phyloP scores from a whole-genome alignment of 2,329 filamentous ascomycete species.

The Massarina eburnea region DNA sequence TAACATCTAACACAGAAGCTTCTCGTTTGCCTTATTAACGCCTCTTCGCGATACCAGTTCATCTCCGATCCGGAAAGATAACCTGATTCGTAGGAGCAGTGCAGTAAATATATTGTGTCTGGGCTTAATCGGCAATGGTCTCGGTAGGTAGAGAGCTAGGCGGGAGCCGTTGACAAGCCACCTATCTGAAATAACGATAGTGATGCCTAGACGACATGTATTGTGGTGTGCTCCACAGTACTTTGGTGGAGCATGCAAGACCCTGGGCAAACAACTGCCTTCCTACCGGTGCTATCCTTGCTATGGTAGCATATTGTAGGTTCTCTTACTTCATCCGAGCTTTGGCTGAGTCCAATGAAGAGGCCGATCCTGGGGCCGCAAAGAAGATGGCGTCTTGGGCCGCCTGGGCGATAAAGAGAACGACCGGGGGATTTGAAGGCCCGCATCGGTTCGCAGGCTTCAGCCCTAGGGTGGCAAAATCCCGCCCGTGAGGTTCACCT shows the following conservation, averaged over 20 bases:
- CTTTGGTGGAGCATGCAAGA: constrained; percentile 4
- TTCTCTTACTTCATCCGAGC: constrained; percentile 12
- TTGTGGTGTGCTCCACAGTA: constrained; percentile 6
- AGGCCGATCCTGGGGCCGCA: neutral
- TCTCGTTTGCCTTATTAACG: constrained; percentile 30
- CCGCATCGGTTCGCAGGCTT: constrained; percentile 8
- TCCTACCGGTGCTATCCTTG: constrained; percentile 9
- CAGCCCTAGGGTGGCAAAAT: constrained; percentile 19
- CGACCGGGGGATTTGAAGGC: constrained; percentile 3
- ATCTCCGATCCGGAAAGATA: constrained; percentile 8
- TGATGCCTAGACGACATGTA: constrained; percentile 19
- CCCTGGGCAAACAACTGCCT: constrained; percentile 5
- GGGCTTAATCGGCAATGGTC: constrained; percentile 15
- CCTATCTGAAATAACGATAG: constrained; percentile 9
- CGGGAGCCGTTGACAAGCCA: neutral
- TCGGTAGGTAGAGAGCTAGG: constrained; percentile 1
- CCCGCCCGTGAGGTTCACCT: constrained; percentile 5
- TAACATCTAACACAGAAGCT: constrained; percentile 11
- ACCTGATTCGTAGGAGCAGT: constrained; percentile 23
- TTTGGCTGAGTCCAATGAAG: constrained; percentile 18
- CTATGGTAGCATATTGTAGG: constrained; percentile 15
- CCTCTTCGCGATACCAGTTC: constrained; percentile 17
- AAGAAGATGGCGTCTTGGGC: constrained; percentile 8
- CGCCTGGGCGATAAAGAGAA: constrained; percentile 9
- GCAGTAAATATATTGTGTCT: constrained; percentile 13